Conservation (phyloP, 352 stramenopile genomes). For the Phytophthora idaei region DNA sequence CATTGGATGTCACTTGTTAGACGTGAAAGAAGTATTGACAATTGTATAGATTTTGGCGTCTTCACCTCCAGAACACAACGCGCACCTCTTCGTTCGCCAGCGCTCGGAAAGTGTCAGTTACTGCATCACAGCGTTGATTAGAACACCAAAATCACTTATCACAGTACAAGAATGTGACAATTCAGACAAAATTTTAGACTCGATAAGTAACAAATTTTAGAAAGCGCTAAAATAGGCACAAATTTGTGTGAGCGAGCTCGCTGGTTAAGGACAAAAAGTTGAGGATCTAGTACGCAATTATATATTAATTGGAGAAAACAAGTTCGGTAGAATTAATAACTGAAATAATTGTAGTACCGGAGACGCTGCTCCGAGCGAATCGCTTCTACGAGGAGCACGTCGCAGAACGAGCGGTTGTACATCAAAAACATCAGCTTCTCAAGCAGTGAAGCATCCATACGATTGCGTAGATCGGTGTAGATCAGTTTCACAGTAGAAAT, state of each 20-base stretch:
- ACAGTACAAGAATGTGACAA: no score
- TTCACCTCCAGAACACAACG: conserved; percentile 52
- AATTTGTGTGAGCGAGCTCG: no score
- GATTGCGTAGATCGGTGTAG: neutral
- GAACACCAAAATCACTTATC: neutral
- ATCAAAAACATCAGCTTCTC: neutral
- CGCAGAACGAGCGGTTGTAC: neutral
- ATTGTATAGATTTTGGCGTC: conserved; percentile 4
- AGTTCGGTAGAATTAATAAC: neutral
- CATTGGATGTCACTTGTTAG: conserved; percentile 2
- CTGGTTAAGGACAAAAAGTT: no score
- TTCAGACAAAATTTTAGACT: no score
- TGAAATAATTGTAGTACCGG: neutral
- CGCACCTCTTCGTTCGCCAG: conserved; percentile 49
- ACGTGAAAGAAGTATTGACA: conserved; percentile 5
- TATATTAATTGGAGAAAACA: no score
- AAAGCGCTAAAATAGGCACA: no score
- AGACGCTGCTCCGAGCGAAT: neutral
- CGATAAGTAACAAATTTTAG: no score
- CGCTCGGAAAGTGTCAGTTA: conserved; percentile 40
- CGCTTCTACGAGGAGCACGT: neutral
- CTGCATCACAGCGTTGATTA: conserved; percentile 10
- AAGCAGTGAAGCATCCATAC: neutral
- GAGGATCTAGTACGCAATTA: no score
- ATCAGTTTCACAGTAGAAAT: neutral